phyloP scores from a whole-genome alignment of 106 monocot genomes.

The Agapanthus africanus region DNA sequence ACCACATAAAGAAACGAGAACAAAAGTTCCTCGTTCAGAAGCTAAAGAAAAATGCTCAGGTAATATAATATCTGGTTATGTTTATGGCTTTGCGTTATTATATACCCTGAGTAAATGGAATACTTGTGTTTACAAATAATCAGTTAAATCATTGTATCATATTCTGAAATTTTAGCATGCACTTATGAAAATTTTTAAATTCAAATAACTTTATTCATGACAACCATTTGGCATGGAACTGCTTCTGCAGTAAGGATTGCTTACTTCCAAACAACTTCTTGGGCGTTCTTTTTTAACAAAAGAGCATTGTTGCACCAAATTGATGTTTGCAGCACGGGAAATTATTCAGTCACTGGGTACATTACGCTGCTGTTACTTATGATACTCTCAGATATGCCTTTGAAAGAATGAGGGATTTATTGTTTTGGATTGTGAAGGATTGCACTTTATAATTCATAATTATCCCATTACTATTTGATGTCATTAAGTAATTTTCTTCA shows the following conservation, averaged over 20 bases:
- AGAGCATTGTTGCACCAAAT: not conserved
- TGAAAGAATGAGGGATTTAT: not conserved
- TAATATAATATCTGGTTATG: slow-evolving; percentile 8
- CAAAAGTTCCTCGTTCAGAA: slow-evolving; percentile 86
- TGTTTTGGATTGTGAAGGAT: not conserved
- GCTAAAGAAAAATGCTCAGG: slow-evolving; percentile 75
- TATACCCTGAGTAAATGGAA: not conserved
- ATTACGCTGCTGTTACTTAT: too few species aligned
- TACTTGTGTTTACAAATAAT: not conserved
- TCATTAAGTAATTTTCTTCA: not conserved
- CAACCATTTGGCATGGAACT: not conserved
- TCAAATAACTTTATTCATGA: not conserved
- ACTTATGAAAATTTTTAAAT: not conserved
- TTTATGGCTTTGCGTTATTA: not conserved
- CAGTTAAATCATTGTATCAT: not conserved
- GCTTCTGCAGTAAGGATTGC: not conserved
- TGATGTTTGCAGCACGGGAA: not conserved
- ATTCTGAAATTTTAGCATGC: not conserved
- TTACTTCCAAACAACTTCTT: not conserved
- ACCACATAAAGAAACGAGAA: slow-evolving; percentile 52
- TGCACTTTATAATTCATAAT: not conserved
- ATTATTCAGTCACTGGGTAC: too few species aligned
- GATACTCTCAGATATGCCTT: too few species aligned
- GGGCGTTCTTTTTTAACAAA: not conserved
- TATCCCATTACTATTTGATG: not conserved